These are phyloP conservation scores for Monotropa hypopitys DNA, from an alignment of 179 eudicot genomes.

Conservation along the genomic window DNA sequence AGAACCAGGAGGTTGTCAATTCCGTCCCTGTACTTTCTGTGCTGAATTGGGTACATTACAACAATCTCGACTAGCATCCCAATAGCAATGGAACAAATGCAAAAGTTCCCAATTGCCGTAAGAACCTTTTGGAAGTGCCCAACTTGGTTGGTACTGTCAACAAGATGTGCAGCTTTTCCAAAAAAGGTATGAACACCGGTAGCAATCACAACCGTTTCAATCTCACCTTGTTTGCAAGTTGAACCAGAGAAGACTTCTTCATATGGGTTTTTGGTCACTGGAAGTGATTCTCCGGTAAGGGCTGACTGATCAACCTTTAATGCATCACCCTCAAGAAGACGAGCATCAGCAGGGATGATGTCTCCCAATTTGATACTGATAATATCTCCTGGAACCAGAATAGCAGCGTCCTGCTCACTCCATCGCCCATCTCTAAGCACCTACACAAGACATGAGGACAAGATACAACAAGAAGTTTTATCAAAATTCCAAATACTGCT, in stretches of 20 bases:
- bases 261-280: conserved; percentile 58
- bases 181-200: conserved; percentile 86
- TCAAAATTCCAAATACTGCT: background rate
- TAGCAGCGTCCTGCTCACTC: conserved; percentile 69
- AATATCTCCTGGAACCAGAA: conserved; percentile 80
- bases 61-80: conserved; percentile 63
- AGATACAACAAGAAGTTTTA: background rate
- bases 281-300: conserved; percentile 77
- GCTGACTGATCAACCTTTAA: conserved; percentile 84
- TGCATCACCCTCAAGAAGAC: conserved; percentile 79
- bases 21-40: conserved; percentile 56
- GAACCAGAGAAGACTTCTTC: conserved; percentile 69
- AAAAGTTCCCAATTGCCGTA: conserved; percentile 81
- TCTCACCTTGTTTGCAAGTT: conserved; percentile 86
- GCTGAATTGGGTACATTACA: conserved; percentile 74
- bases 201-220: conserved; percentile 80
- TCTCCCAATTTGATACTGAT: conserved; percentile 80
- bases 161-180: conserved; percentile 91
- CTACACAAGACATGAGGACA: conserved; percentile 11
- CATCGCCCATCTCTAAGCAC: conserved; percentile 81
- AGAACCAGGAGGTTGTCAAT: conserved; percentile 69
- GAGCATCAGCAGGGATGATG: conserved; percentile 86
- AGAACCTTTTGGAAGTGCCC: conserved; percentile 79
- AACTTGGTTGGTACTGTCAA: conserved; percentile 66
- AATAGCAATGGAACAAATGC: conserved; percentile 63